A percentile compares a stretch with the other conserved stretches of the same genome.
Evolutionary conservation across 768 basidiomycete species (phyloP).

Genomic region (Leccinum pellstonianum): DNA sequence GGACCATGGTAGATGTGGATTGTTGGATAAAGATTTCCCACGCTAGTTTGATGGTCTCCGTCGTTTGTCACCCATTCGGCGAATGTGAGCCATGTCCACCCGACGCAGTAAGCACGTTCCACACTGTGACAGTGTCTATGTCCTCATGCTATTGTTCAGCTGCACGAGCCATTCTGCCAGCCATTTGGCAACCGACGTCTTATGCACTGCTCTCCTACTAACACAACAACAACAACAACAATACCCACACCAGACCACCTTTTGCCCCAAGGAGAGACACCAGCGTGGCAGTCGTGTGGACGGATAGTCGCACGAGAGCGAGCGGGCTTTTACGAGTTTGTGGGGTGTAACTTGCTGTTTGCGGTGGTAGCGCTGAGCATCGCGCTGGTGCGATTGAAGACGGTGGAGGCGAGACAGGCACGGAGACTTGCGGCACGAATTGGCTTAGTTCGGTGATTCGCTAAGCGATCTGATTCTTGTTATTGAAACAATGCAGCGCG

Average conservation of each 20-base stretch:
- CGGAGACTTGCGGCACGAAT: conserved; percentile 84
- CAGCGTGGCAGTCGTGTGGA: conserved; percentile 93
- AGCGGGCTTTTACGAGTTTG: conserved; percentile 88
- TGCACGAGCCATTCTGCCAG: conserved; percentile 86
- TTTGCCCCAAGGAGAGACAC: conserved; percentile 50
- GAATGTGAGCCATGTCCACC: conserved; percentile 62
- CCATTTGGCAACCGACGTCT: conserved; percentile 94
- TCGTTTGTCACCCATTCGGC: conserved; percentile 54
- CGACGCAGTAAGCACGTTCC: conserved; percentile 51
- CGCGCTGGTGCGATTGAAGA: conserved; percentile 65
- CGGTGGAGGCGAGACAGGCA: conserved; percentile 71
- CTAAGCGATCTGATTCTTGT: background rate
- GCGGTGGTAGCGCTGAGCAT: conserved; percentile 62
- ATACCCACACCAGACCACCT: conserved; percentile 8
- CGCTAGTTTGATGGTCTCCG: conserved; percentile 21
- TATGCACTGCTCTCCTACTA: conserved; percentile 65
- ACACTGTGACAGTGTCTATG: conserved; percentile 3
- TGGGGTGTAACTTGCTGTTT: conserved; percentile 79
- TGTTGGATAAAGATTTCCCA: conserved; percentile 22
- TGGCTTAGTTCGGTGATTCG: conserved; percentile 50
- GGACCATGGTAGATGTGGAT: conserved; percentile 45
- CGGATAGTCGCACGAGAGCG: conserved; percentile 78
- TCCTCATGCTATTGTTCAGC: conserved; percentile 40
- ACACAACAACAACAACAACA: conserved; percentile 25
- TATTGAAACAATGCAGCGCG: background rate